phyloP scores from a whole-genome alignment of 768 basidiomycete species.

The Gymnopilus junonius region DNA sequence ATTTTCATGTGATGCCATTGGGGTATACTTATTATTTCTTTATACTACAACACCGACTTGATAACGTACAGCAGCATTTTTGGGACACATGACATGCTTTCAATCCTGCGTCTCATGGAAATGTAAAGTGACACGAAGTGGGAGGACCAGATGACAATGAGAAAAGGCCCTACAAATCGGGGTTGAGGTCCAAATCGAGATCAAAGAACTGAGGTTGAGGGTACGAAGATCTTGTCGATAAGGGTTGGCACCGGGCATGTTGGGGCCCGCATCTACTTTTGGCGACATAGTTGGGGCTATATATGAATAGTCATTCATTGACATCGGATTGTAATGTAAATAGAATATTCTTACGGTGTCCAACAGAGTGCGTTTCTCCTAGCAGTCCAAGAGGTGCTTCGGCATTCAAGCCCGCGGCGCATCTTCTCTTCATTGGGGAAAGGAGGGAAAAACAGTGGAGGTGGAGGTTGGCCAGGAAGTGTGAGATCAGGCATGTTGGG shows the following conservation, averaged over 20 bases:
- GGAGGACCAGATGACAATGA: background rate
- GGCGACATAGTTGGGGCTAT: slow-evolving; percentile 70
- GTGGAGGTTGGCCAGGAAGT: slow-evolving; percentile 72
- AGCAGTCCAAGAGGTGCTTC: slow-evolving; percentile 79
- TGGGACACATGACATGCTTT: background rate
- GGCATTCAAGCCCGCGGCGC: slow-evolving; percentile 81
- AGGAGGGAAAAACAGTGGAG: slow-evolving; percentile 85
- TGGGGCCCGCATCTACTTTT: slow-evolving; percentile 47
- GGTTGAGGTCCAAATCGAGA: slow-evolving; percentile 84
- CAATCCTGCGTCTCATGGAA: background rate
- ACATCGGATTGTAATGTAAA: slow-evolving; percentile 8
- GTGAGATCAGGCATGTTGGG: slow-evolving; percentile 83
- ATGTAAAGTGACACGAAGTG: background rate
- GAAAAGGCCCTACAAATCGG: slow-evolving; percentile 60
- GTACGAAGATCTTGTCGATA: slow-evolving; percentile 73
- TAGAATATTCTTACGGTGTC: slow-evolving; percentile 56
- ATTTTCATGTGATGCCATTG: background rate
- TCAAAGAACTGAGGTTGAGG: slow-evolving; percentile 72
- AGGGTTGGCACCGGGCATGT: slow-evolving; percentile 61
- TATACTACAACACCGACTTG: background rate
- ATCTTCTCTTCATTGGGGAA: slow-evolving; percentile 94
- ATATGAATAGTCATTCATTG: slow-evolving; percentile 12
- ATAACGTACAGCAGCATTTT: background rate
- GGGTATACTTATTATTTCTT: background rate
- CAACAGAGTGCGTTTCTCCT: slow-evolving; percentile 84